These are phyloP conservation scores for Citrus sinensis DNA, from an alignment of 345 rosid genomes.

Conservation along the genomic window DNA sequence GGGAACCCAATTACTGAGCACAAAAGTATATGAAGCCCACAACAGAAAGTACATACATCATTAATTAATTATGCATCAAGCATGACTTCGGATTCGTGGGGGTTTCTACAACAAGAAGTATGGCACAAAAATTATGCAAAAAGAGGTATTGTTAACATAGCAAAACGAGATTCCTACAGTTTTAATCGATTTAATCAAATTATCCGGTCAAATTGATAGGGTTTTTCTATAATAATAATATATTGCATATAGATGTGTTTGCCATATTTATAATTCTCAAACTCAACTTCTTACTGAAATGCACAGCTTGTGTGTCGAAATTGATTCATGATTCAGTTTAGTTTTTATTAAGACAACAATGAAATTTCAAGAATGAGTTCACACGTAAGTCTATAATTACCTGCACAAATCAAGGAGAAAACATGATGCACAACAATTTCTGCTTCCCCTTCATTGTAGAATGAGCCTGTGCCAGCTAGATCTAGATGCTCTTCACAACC, in stretches of 20 bases:
- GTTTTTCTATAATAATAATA: background rate
- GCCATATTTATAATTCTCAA: background rate
- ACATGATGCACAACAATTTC: conserved; percentile 92
- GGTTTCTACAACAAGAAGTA: background rate
- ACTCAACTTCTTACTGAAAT: background rate
- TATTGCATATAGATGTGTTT: background rate
- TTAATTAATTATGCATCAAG: background rate
- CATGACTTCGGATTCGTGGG: background rate
- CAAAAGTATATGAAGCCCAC: background rate
- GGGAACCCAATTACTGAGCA: background rate
- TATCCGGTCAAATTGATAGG: background rate
- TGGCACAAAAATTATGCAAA: background rate
- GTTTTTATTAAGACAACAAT: background rate
- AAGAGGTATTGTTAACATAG: background rate
- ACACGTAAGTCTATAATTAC: conserved; percentile 29
- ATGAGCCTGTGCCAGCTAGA: conserved; percentile 95
- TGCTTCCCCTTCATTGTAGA: conserved; percentile 96
- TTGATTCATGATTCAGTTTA: background rate
- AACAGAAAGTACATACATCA: background rate
- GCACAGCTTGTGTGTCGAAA: background rate
- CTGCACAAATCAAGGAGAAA: conserved; percentile 69
- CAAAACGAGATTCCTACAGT: background rate
- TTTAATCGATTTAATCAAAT: too few relatives aligned
- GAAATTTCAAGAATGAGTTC: background rate
- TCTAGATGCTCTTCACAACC: conserved; percentile 96